These are phyloP conservation scores for Melanopsichium pennsylvanicum DNA, from an alignment of 1,284 basidiomycete species.

Conservation along the genomic window DNA sequence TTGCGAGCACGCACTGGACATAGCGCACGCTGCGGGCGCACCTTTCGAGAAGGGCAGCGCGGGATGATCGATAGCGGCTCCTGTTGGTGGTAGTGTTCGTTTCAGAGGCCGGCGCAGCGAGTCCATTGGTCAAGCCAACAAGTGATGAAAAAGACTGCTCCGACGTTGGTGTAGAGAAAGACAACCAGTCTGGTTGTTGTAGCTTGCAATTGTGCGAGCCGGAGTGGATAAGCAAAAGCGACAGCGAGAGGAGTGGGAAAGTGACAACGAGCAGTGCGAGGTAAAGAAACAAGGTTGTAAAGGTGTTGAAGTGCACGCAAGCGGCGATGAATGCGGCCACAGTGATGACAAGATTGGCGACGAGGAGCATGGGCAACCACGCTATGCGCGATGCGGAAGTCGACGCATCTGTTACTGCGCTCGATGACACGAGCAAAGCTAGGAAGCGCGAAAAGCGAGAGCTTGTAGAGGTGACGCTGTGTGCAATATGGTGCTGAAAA, in stretches of 20 bases:
- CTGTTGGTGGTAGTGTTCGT: too few species aligned
- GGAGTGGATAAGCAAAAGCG: constrained; percentile 6
- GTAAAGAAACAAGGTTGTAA: constrained; percentile 36
- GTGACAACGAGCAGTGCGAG: constrained; percentile 25
- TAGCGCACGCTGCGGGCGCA: constrained; percentile 10
- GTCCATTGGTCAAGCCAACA: not conserved
- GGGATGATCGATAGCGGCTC: constrained; percentile 6
- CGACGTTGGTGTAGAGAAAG: constrained; percentile 1
- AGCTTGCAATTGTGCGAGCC: constrained; percentile 8
- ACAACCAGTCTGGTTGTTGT: constrained; percentile 3
- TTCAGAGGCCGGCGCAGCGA: too few species aligned
- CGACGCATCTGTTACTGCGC: not conserved
- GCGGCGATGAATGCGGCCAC: constrained; percentile 20
- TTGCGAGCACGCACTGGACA: constrained; percentile 16
- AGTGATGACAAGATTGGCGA: constrained; percentile 13
- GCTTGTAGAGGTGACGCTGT: not conserved
- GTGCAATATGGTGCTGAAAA: not conserved
- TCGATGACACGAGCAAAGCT: not conserved
- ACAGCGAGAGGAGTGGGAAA: constrained; percentile 26
- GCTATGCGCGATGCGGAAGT: constrained; percentile 2
- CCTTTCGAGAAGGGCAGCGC: not conserved
- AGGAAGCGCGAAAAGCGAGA: constrained; percentile 1
- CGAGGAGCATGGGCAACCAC: constrained; percentile 16
- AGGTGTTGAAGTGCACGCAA: constrained; percentile 34
- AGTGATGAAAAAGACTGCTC: constrained; percentile 1